These are phyloP conservation scores for Dichotomocladium elegans DNA, from an alignment of 371 early-diverging fungal genomes.

Conservation along the genomic window DNA sequence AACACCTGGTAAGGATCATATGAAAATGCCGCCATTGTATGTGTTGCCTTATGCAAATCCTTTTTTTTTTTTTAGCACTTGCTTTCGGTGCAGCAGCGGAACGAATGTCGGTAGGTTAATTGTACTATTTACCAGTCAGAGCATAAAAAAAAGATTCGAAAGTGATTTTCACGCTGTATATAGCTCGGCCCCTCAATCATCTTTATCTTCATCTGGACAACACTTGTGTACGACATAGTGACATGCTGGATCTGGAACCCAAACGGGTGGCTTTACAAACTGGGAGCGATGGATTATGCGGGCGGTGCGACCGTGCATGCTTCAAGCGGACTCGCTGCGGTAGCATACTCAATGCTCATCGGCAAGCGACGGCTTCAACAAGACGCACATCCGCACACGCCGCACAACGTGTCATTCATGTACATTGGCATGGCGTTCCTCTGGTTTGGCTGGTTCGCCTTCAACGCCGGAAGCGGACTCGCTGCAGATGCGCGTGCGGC, in stretches of 20 bases:
- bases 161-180: background rate
- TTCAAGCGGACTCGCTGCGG: constrained; percentile 80
- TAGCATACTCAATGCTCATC: constrained; percentile 74
- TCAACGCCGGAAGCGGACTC: constrained; percentile 52
- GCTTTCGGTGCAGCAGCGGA: constrained; percentile 85
- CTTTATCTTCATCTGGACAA: constrained; percentile 83
- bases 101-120: constrained; percentile 60
- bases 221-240: constrained; percentile 72
- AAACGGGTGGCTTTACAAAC: constrained; percentile 69
- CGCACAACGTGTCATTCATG: constrained; percentile 81
- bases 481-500: constrained; percentile 72
- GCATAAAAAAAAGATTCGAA: background rate
- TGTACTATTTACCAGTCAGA: too few relatives aligned
- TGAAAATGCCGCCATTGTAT: background rate
- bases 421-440: constrained; percentile 75
- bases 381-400: constrained; percentile 58
- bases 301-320: constrained; percentile 86
- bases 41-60: background rate
- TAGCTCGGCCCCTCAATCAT: constrained; percentile 68
- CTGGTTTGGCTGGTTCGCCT: constrained; percentile 61
- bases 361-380: constrained; percentile 69
- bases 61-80: constrained; percentile 42
- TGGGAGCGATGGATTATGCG: constrained; percentile 83
- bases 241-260: constrained; percentile 86
- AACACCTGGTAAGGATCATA: constrained; percentile 32